Evolutionary conservation across 2,329 filamentous ascomycete genomes (phyloP).

Genomic region (Fusarium paranaense): DNA sequence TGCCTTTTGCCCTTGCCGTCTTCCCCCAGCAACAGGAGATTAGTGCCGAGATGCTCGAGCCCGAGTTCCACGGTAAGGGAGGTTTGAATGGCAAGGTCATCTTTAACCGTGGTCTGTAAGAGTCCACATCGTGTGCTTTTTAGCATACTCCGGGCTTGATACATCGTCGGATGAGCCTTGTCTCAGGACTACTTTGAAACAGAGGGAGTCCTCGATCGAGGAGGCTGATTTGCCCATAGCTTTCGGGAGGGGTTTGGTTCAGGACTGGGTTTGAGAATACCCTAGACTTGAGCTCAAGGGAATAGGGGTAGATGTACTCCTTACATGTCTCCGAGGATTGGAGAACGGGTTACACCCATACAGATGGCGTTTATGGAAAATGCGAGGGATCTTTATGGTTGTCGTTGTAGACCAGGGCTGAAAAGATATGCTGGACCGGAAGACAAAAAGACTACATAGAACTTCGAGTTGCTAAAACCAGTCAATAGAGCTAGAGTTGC

Average conservation of each 20-base stretch:
- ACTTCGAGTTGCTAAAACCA: not conserved
- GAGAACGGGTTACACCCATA: not conserved
- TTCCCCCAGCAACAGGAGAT: slow-evolving; percentile 94
- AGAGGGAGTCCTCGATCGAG: not conserved
- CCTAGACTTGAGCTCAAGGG: not conserved
- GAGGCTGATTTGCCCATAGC: not conserved
- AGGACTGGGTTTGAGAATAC: not conserved
- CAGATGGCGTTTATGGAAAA: slow-evolving; percentile 28
- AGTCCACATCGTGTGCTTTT: not conserved
- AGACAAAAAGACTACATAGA: not conserved
- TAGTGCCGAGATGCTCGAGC: slow-evolving; percentile 79
- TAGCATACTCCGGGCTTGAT: not conserved
- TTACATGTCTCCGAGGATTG: not conserved
- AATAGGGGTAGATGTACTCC: not conserved
- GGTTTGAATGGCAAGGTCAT: slow-evolving; percentile 87
- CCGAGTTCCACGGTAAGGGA: slow-evolving; percentile 85
- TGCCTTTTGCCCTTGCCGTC: slow-evolving; percentile 89
- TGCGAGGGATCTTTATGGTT: slow-evolving; percentile 13
- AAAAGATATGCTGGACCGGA: slow-evolving; percentile 3
- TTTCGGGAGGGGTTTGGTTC: not conserved
- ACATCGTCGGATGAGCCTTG: not conserved
- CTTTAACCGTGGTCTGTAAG: slow-evolving; percentile 93
- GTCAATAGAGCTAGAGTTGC: slow-evolving; percentile 18
- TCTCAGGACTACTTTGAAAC: not conserved
- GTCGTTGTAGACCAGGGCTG: slow-evolving; percentile 10